Evolutionary conservation across 2,329 filamentous ascomycete genomes (phyloP).

Genomic region (Aureobasidium sp.): DNA sequence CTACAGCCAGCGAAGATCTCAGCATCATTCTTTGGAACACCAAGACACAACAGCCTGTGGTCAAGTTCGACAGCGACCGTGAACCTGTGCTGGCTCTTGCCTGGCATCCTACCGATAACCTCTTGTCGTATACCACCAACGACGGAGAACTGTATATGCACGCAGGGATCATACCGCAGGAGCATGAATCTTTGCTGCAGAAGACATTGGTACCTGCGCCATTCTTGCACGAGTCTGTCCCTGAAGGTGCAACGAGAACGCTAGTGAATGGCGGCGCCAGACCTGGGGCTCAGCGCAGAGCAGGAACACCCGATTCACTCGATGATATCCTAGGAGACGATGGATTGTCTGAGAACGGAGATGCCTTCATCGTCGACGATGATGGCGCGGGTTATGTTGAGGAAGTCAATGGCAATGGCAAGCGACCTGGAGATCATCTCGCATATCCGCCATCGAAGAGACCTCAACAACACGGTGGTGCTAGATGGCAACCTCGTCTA

Average conservation of each 20-base stretch:
- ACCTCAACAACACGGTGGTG: slow-evolving; percentile 24
- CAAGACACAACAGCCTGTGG: slow-evolving; percentile 74
- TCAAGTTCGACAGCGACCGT: slow-evolving; percentile 62
- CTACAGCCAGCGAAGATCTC: slow-evolving; percentile 50
- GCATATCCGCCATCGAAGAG: slow-evolving; percentile 46
- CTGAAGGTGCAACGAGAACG: slow-evolving; percentile 56
- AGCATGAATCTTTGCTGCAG: slow-evolving; percentile 43
- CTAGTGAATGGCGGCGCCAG: slow-evolving; percentile 50
- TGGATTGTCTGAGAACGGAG: slow-evolving; percentile 50
- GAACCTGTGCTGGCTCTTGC: slow-evolving; percentile 75
- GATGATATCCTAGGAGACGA: slow-evolving; percentile 70
- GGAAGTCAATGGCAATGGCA: slow-evolving; percentile 56
- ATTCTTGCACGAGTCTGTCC: slow-evolving; percentile 73
- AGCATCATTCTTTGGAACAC: slow-evolving; percentile 82
- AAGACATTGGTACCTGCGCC: slow-evolving; percentile 66
- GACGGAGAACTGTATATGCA: slow-evolving; percentile 93
- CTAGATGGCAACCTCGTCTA: slow-evolving; percentile 53
- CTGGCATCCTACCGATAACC: slow-evolving; percentile 88
- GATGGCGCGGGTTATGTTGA: slow-evolving; percentile 85
- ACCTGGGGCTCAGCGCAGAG: slow-evolving; percentile 45
- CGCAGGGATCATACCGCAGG: slow-evolving; percentile 54
- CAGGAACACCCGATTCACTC: slow-evolving; percentile 64
- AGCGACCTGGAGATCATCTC: slow-evolving; percentile 41
- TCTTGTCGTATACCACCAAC: slow-evolving; percentile 83
- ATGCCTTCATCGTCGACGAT: slow-evolving; percentile 89